Conservation (phyloP, 306 rosid species). For the Sphenostylis stenocarpa region DNA sequence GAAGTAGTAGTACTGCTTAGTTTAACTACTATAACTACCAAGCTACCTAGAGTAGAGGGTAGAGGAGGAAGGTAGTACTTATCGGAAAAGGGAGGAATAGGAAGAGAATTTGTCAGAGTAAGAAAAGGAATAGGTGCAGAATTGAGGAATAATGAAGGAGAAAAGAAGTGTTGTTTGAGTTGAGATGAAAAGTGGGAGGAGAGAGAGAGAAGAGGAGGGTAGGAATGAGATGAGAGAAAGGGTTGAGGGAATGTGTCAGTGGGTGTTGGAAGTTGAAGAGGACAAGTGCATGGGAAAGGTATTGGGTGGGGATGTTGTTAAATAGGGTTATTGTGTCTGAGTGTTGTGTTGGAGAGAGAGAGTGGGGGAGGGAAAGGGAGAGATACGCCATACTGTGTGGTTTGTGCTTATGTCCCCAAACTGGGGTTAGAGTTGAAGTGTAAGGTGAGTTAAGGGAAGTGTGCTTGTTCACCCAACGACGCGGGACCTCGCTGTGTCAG, state of each 20-base stretch:
- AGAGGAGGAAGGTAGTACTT: background rate
- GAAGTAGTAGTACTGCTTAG: no score
- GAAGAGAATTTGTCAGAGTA: background rate
- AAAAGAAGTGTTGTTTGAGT: no score
- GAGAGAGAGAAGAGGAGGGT: background rate
- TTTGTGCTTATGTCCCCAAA: conserved; percentile 49
- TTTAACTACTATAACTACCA: background rate
- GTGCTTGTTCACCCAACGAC: conserved; percentile 55
- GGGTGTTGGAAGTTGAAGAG: conserved; percentile 28
- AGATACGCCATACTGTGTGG: background rate
- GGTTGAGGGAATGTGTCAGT: conserved; percentile 3
- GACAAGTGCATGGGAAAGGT: conserved; percentile 72
- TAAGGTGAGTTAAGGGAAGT: conserved; percentile 52
- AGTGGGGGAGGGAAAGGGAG: no score
- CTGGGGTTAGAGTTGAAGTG: conserved; percentile 55
- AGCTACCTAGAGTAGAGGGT: background rate
- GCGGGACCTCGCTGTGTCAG: conserved; percentile 78
- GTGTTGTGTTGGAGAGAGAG: background rate
- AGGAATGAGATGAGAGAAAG: background rate
- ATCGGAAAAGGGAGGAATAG: background rate
- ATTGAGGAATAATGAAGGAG: no score
- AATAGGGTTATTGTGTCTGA: conserved; percentile 37
- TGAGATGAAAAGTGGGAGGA: background rate
- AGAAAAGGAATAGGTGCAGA: background rate
- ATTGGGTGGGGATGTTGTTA: conserved; percentile 53